Evolutionary conservation across 2,329 filamentous ascomycete genomes (phyloP), one percentile per base, ranked within the genome.

Genomic region (Teratosphaeria nubilosa): DNA sequence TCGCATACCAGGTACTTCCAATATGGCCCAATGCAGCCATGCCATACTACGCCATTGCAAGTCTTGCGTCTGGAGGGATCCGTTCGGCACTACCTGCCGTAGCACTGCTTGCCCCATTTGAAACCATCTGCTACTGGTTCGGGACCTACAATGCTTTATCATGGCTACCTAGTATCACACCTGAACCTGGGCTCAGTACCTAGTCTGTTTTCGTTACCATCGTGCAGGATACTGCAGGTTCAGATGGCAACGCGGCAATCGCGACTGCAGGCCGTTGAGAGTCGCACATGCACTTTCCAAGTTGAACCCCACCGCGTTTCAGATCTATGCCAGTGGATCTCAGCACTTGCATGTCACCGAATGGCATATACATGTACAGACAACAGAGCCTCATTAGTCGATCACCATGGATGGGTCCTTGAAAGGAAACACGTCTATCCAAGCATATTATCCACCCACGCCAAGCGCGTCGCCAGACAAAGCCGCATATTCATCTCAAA

Each of bases 401-500:
- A 48, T 22, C 41, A 22, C n/a, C n/a, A 48, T 22, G 41, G 41
- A n/a, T n/a, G n/a, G n/a, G 5, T 22, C 41, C 16, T 14, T n/a
- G 14, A 41, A n/a, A 7, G 20, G 16, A 48, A 48, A 53, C 25
- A 34, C 24, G 7, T 53, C 51, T 3, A 53, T 53, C 25, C 75
- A 78, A 60, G 74, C 75, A 0, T 77, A 71, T 65, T 78, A 75
- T 59, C 65, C 66, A 24, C 65, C 68, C 1, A 64, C 66, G 25
- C 65, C 65, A 13, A 64, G 58, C 25, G 64, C 65, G 4, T 65
- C 65, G 1, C 62, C 65, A 25, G 62, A 57, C 10, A 69, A 67
- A 56, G 34, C 31, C 20, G 16, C 54, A 41, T 13, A n/a, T 25
- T 25, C 34, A 54, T 31, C 54, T 27, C 30, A 55, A 41, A 45